Evolutionary conservation across 495 filamentous ascomycete genomes (phyloP).

Genomic region (Podospora pseudopauciseta): DNA sequence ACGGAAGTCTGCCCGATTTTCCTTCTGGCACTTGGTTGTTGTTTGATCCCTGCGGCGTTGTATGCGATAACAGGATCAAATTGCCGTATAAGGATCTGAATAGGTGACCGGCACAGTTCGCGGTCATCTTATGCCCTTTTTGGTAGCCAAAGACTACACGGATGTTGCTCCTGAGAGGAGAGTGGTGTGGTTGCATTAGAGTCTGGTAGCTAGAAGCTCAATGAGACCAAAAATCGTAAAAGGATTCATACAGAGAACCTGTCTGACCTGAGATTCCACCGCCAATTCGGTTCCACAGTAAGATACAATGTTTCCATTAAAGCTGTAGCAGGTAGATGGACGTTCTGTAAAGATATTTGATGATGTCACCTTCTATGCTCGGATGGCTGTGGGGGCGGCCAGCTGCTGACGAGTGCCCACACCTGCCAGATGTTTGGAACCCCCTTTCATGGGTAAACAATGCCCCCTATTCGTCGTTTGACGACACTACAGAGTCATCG

Average conservation of each 20-base stretch:
- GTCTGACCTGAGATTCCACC: neutral
- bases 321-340: neutral
- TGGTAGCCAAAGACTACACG: neutral
- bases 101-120: neutral
- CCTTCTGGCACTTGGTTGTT: neutral
- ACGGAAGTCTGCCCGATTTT: neutral
- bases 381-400: neutral
- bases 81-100: neutral
- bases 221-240: neutral
- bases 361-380: neutral
- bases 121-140: neutral
- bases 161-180: neutral
- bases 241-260: neutral
- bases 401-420: neutral
- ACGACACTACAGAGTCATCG: neutral
- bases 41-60: neutral
- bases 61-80: neutral
- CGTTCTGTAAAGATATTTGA: neutral
- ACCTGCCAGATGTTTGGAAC: neutral
- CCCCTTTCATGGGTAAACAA: neutral
- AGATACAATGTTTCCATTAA: neutral
- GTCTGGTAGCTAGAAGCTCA: neutral
- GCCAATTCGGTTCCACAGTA: neutral
- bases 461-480: neutral
- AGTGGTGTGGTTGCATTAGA: neutral